phyloP scores from a whole-genome alignment of 495 filamentous ascomycete species.

The Entonaema liquescens region DNA sequence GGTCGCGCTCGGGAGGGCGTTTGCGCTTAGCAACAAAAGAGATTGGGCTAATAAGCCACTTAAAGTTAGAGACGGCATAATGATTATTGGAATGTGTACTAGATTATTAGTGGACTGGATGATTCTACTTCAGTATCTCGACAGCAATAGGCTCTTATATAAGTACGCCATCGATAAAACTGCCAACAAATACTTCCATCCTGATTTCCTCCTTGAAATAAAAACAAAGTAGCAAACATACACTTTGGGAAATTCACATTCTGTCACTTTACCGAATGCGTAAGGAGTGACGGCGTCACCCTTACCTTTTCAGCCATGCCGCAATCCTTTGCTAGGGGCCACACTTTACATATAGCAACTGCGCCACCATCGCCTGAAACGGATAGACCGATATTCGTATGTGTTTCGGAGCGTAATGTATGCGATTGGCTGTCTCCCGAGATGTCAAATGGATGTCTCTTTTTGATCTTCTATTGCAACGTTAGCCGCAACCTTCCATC shows the following conservation, averaged over 20 bases:
- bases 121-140: not conserved
- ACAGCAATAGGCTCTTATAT: not conserved
- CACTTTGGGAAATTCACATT: conserved; percentile 3
- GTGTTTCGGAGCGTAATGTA: not conserved
- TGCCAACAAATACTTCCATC: not conserved
- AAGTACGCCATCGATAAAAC: not conserved
- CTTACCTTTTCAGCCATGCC: conserved; percentile 21
- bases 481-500: not conserved
- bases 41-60: conserved; percentile 2
- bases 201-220: not conserved
- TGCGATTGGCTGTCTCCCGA: not conserved
- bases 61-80: conserved; percentile 10
- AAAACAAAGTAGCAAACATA: not conserved
- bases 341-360: conserved; percentile 5
- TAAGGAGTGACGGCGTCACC: conserved; percentile 12
- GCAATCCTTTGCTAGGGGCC: conserved; percentile 29
- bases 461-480: not conserved
- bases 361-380: conserved; percentile 4
- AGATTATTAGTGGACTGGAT: not conserved
- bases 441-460: not conserved
- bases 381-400: not conserved
- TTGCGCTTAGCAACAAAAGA: conserved; percentile 7
- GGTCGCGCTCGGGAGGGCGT: conserved; percentile 18
- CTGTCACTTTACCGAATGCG: conserved; percentile 16
- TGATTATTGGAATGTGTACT: not conserved